A percentile compares a stretch with the other conserved stretches of the same genome.
phyloP scores from a whole-genome alignment of 2,329 filamentous ascomycete genomes.

The Berkeleyomyces rouxiae region DNA sequence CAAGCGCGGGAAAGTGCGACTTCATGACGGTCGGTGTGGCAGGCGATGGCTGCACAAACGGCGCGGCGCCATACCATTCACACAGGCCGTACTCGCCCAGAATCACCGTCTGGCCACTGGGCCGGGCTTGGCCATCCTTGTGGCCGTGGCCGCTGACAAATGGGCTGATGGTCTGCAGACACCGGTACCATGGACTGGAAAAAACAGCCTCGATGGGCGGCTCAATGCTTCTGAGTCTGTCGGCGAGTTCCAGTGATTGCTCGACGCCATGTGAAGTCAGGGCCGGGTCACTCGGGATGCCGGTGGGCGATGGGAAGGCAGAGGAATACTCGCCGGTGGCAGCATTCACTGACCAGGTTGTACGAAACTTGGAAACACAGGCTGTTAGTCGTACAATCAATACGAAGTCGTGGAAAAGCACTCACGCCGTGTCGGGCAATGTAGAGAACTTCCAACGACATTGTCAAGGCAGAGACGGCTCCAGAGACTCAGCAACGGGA shows the following conservation, averaged over 20 bases:
- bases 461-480: conserved; percentile 19
- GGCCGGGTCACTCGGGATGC: conserved; percentile 73
- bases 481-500: too few species aligned
- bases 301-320: conserved; percentile 63
- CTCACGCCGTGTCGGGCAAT: conserved; percentile 59
- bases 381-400: conserved; percentile 1
- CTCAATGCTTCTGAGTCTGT: conserved; percentile 41
- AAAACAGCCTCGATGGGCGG: conserved; percentile 64
- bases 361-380: conserved; percentile 52
- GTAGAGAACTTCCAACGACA: conserved; percentile 57
- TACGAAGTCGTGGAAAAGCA: background rate
- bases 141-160: conserved; percentile 37
- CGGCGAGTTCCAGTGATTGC: conserved; percentile 64
- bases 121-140: conserved; percentile 11
- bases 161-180: conserved; percentile 66
- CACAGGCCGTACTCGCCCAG: conserved; percentile 44
- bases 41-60: conserved; percentile 71
- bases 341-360: conserved; percentile 75
- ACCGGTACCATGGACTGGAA: conserved; percentile 73
- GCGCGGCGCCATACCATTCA: conserved; percentile 83
- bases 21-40: conserved; percentile 47
- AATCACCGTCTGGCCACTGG: conserved; percentile 23
- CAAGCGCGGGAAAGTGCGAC: conserved; percentile 48
- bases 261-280: conserved; percentile 73
- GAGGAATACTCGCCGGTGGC: conserved; percentile 62